These are phyloP conservation scores for Fusarium phyllophilum DNA, from an alignment of 2,329 filamentous ascomycete species.

Conservation along the genomic window DNA sequence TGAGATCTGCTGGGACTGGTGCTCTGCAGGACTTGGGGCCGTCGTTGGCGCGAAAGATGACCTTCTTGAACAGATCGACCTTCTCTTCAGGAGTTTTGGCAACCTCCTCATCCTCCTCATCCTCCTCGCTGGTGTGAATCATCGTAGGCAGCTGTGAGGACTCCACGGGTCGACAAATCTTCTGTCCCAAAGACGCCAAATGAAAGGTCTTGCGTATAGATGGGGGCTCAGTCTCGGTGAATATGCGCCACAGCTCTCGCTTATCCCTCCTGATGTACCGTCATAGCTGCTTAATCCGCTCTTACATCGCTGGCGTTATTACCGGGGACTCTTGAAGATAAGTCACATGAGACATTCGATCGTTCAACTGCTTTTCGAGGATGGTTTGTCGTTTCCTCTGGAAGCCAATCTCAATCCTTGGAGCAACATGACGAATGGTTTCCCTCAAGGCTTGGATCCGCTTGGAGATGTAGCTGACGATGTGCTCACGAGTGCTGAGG, in stretches of 20 bases:
- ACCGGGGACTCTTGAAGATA: neutral
- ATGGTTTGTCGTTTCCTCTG: neutral
- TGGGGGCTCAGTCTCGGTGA: neutral
- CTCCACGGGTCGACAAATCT: neutral
- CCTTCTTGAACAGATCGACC: neutral
- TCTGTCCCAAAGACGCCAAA: neutral
- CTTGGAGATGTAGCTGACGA: neutral
- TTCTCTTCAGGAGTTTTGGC: rapidly evolving
- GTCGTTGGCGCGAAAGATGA: neutral
- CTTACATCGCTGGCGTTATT: neutral
- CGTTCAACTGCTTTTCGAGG: neutral
- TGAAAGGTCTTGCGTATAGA: neutral
- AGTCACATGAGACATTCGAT: neutral
- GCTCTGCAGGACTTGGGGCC: neutral
- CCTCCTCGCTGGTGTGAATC: neutral
- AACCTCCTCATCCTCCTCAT: neutral
- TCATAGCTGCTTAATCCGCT: neutral
- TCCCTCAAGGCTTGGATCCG: neutral
- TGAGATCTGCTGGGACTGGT: neutral
- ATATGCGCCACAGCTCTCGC: neutral
- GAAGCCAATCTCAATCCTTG: neutral
- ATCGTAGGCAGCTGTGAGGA: neutral
- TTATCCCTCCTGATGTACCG: neutral
- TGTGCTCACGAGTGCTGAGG: neutral
- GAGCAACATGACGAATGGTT: neutral